Percentiles rank a stretch among this genome's conserved stretches.
Evolutionary conservation across 768 basidiomycete genomes (phyloP).

Genomic region (Suillus lakei): DNA sequence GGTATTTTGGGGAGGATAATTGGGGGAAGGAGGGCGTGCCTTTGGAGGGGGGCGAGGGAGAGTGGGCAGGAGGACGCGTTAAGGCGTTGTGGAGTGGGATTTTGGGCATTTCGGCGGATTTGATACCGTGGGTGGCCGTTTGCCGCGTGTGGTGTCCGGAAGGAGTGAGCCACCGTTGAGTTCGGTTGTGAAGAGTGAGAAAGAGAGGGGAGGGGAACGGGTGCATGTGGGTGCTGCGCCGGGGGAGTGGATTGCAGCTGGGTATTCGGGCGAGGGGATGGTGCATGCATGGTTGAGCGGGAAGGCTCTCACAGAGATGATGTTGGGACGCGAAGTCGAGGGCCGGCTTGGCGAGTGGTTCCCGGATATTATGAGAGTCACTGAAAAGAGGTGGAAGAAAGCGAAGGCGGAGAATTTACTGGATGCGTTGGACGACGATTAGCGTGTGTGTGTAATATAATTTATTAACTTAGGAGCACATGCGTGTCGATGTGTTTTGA

Average conservation of each 20-base stretch:
- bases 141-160: conserved; percentile 53
- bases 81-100: conserved; percentile 69
- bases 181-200: not conserved
- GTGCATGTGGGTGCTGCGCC: conserved; percentile 33
- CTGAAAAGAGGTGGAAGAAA: conserved; percentile 56
- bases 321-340: conserved; percentile 44
- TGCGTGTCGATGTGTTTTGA: too few species aligned
- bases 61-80: conserved; percentile 50
- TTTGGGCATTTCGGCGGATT: conserved; percentile 64
- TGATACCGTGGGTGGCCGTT: conserved; percentile 70
- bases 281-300: conserved; percentile 72
- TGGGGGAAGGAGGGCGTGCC: conserved; percentile 44
- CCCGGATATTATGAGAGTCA: conserved; percentile 53
- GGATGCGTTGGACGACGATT: not conserved
- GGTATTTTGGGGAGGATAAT: conserved; percentile 53
- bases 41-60: conserved; percentile 10
- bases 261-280: conserved; percentile 78
- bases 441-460: not conserved
- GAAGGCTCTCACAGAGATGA: conserved; percentile 62
- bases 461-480: too few species aligned
- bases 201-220: not conserved
- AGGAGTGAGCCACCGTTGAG: conserved; percentile 32
- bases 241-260: conserved; percentile 77
- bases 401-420: conserved; percentile 51
- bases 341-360: conserved; percentile 46